Percentiles rank a stretch among this genome's conserved stretches.
Conservation (phyloP, 352 stramenopile genomes). For the Phytophthora agathidicida region DNA sequence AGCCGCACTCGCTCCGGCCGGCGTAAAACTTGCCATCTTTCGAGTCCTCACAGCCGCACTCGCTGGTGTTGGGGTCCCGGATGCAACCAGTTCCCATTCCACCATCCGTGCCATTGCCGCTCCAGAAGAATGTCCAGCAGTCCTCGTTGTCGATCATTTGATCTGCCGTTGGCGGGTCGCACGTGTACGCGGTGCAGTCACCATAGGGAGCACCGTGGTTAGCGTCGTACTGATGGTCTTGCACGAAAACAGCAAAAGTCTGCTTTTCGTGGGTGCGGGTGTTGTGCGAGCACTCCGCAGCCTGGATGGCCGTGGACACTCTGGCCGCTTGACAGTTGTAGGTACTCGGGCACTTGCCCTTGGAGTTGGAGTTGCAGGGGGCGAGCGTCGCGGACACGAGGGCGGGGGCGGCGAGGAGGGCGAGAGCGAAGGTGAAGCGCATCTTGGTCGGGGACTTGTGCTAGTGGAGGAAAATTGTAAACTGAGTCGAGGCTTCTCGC, state of each 20-base stretch:
- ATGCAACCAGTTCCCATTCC: constrained; percentile 21
- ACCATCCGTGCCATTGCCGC: constrained; percentile 9
- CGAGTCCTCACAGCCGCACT: constrained; percentile 31
- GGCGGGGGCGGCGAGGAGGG: constrained; percentile 12
- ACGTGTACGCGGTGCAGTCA: constrained; percentile 26
- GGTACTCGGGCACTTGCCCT: constrained; percentile 16
- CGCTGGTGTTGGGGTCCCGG: constrained; percentile 12
- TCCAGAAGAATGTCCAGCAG: constrained; percentile 35
- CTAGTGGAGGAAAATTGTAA: constrained; percentile 6
- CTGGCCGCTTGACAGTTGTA: constrained; percentile 19
- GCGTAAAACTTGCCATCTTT: constrained; percentile 19
- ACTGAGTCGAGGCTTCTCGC: constrained; percentile 1
- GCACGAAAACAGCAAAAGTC: constrained; percentile 30
- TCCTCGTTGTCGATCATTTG: constrained; percentile 19
- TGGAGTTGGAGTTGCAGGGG: constrained; percentile 16
- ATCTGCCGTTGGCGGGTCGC: not conserved
- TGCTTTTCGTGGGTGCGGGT: constrained; percentile 10
- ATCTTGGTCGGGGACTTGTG: too few species aligned
- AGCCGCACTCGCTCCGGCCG: constrained; percentile 21
- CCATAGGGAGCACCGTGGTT: constrained; percentile 27
- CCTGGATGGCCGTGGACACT: constrained; percentile 22
- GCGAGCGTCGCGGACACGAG: constrained; percentile 25
- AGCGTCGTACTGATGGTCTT: constrained; percentile 24
- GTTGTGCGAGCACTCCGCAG: constrained; percentile 24
- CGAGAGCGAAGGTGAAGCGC: constrained; percentile 13